These are phyloP conservation scores for Trametes pubescens DNA, from an alignment of 1,284 basidiomycete species.

Conservation along the genomic window DNA sequence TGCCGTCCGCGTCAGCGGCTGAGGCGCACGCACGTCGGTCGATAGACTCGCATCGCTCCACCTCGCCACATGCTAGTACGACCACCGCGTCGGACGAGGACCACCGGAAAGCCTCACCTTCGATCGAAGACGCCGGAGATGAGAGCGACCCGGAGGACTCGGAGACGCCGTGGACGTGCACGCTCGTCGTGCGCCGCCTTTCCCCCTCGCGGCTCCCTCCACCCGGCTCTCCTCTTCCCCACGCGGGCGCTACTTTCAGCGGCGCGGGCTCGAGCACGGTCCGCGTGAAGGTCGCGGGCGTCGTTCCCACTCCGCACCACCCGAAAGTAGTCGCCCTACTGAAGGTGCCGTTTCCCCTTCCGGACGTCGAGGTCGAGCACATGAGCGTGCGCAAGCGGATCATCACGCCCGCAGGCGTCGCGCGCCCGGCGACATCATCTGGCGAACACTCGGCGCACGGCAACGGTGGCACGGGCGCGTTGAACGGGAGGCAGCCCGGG, in stretches of 20 bases:
- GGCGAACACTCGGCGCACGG: slow-evolving; percentile 24
- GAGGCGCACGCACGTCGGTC: slow-evolving; percentile 27
- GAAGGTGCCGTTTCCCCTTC: slow-evolving; percentile 87
- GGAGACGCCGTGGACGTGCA: slow-evolving; percentile 95
- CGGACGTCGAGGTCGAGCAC: slow-evolving; percentile 75
- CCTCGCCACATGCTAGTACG: slow-evolving; percentile 31
- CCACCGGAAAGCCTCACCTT: slow-evolving; percentile 30
- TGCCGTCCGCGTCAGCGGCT: slow-evolving; percentile 12
- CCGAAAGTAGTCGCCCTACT: slow-evolving; percentile 94
- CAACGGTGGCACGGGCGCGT: slow-evolving; percentile 8
- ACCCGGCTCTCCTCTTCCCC: slow-evolving; percentile 18
- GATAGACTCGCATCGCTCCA: slow-evolving; percentile 36
- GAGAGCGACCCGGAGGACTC: slow-evolving; percentile 95
- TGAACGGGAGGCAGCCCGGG: slow-evolving; percentile 18
- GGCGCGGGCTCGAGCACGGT: slow-evolving; percentile 28
- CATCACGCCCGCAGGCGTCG: slow-evolving; percentile 53
- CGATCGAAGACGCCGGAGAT: slow-evolving; percentile 54
- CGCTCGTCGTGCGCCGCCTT: slow-evolving; percentile 59
- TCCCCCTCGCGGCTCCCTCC: slow-evolving; percentile 23
- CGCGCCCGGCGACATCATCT: slow-evolving; percentile 43
- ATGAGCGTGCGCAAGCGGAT: slow-evolving; percentile 60
- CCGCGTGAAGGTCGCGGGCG: slow-evolving; percentile 73
- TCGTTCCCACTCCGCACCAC: slow-evolving; percentile 94
- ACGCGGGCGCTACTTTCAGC: slow-evolving; percentile 8
- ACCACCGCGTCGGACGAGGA: slow-evolving; percentile 35